Percentiles rank a stretch among this genome's conserved stretches.
Conservation (phyloP, 805 yeast genomes). For the Zygosaccharomyces kombuchaensis region DNA sequence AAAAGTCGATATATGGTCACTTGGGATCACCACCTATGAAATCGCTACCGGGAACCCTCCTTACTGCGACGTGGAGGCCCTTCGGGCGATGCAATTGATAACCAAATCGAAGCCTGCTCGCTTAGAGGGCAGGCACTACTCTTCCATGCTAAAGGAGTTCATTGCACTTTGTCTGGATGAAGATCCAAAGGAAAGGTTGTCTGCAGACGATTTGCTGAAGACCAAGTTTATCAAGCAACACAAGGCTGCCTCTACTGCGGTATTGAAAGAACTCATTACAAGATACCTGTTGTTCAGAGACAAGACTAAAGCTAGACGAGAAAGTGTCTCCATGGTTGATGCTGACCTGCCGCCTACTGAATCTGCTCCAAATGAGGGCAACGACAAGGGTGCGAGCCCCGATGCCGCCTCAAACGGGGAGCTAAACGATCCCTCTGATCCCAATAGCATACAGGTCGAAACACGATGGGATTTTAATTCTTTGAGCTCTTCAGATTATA, state of each 20-base stretch:
- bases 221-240: conserved; percentile 66
- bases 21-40: conserved; percentile 91
- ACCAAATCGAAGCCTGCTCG: conserved; percentile 93
- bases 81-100: conserved; percentile 90
- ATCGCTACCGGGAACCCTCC: conserved; percentile 98
- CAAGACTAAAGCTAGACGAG: conserved; percentile 49
- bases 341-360: conserved; percentile 33
- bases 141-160: conserved; percentile 73
- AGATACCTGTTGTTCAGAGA: conserved; percentile 75
- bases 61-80: conserved; percentile 89
- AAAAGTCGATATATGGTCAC: conserved; percentile 95
- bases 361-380: conserved; percentile 1
- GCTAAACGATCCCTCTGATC: conserved; percentile 7
- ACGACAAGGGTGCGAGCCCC: neutral
- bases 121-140: conserved; percentile 82
- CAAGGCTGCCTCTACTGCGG: conserved; percentile 53
- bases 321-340: conserved; percentile 41
- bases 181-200: conserved; percentile 80
- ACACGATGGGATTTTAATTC: conserved; percentile 92
- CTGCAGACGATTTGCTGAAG: conserved; percentile 78
- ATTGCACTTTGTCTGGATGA: conserved; percentile 92
- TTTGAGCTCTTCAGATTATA: conserved; percentile 65
- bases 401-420: conserved; percentile 5
- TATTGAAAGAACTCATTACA: conserved; percentile 69
- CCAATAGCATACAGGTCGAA: conserved; percentile 35